Conservation (phyloP, 352 stramenopile species). For the Globisporangium polare region DNA sequence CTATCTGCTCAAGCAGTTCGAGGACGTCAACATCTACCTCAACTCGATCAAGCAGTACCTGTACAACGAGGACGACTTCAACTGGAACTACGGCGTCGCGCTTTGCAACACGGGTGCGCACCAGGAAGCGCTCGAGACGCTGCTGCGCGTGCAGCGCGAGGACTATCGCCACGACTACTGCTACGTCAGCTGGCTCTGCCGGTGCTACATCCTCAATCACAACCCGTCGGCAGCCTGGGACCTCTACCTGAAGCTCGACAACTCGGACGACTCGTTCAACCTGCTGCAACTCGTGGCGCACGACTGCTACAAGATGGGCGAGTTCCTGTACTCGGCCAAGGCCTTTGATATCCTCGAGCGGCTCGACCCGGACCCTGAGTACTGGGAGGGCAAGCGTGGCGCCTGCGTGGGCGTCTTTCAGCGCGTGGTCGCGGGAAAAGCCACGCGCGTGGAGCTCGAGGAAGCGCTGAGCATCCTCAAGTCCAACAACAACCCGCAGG, state of each 20-base stretch:
- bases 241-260: conserved; percentile 96
- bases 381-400: conserved; percentile 95
- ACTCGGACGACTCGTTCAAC: conserved; percentile 94
- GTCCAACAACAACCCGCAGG: conserved; percentile 92
- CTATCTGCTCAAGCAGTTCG: conserved; percentile 95
- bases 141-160: conserved; percentile 90
- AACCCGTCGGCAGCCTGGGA: conserved; percentile 94
- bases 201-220: conserved; percentile 95
- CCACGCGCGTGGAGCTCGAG: conserved; percentile 84
- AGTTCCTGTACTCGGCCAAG: conserved; percentile 95
- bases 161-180: conserved; percentile 92
- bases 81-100: conserved; percentile 96
- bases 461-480: conserved; percentile 92
- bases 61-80: conserved; percentile 97
- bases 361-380: conserved; percentile 94
- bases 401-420: conserved; percentile 95
- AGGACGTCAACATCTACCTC: conserved; percentile 97
- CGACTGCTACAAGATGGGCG: conserved; percentile 96
- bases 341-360: conserved; percentile 93
- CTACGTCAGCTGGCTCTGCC: conserved; percentile 88
- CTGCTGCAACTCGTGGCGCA: conserved; percentile 95
- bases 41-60: conserved; percentile 95
- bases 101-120: conserved; percentile 91
- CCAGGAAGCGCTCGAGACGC: conserved; percentile 91
- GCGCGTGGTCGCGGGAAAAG: conserved; percentile 89